Percentiles rank a stretch among this genome's conserved stretches.
These are phyloP conservation scores for Deinandra increscens DNA, from an alignment of 129 eudicot genomes.

Conservation along the genomic window DNA sequence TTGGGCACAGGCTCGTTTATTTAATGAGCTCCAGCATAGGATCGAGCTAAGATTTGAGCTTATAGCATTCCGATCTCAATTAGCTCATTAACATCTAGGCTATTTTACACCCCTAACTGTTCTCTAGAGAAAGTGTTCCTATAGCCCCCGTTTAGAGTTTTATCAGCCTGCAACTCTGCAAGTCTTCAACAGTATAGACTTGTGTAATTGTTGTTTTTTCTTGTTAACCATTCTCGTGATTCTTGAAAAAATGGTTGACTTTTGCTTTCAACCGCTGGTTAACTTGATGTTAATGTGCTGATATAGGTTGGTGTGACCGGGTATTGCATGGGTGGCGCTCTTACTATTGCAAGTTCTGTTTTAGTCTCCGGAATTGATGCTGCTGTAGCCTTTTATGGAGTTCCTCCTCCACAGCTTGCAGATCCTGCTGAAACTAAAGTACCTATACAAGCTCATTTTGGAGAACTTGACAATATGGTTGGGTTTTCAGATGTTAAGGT, in stretches of 20 bases:
- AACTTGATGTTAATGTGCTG: slow-evolving; percentile 8
- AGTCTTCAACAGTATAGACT: not conserved
- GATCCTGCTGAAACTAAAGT: slow-evolving; percentile 69
- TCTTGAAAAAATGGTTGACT: not conserved
- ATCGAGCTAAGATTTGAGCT: too few species aligned
- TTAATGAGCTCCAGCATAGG: too few species aligned
- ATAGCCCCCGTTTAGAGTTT: not conserved
- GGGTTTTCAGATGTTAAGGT: slow-evolving; percentile 90
- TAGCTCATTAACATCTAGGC: too few species aligned
- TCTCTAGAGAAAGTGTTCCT: not conserved
- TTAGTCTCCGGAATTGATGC: slow-evolving; percentile 77
- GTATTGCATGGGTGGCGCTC: slow-evolving; percentile 99
- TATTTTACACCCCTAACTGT: too few species aligned
- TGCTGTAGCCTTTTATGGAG: slow-evolving; percentile 82
- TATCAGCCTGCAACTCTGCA: not conserved
- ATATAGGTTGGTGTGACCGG: slow-evolving; percentile 91
- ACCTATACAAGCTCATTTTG: slow-evolving; percentile 94
- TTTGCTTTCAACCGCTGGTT: not conserved
- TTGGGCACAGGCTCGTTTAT: too few species aligned
- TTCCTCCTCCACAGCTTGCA: slow-evolving; percentile 79
- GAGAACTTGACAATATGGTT: slow-evolving; percentile 58
- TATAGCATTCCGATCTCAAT: too few species aligned
- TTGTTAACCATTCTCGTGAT: slow-evolving; percentile 5
- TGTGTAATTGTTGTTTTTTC: not conserved
- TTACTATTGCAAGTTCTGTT: slow-evolving; percentile 88